Base-by-base conservation (phyloP, 2,329 filamentous ascomycete species). In the Xylariaceae sp. region DNA sequence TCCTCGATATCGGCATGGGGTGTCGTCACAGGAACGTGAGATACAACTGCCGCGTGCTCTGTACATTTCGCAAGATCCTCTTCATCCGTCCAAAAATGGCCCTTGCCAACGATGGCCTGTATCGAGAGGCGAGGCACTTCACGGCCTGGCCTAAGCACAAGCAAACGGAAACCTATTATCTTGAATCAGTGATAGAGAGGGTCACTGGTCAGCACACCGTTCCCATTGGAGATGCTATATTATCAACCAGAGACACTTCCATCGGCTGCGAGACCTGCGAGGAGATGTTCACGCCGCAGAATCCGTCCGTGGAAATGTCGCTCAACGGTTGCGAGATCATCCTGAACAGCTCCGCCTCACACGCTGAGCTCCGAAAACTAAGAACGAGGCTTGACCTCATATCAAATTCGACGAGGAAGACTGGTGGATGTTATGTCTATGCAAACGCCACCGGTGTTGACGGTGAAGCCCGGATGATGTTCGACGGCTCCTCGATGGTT, bases 181-280 rank as follows among this genome's bases (percentile, higher is more conserved):
- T 75, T 0, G 68, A 71, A 18, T 57, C 65, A 1, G 55, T 66
- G 3, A 58, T 70, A 10, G 51, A 59, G 10, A 54, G 65, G 17
- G 56, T 69, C 1, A 70, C 68, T 2, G 67, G 67, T 5, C 65
- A 70, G 47, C 55, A 53, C 1, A 69, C 66, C 1, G 71, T 72
- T 0, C 71, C 70, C 2, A 71, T 76, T 45, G 73, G 74, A 5
- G 74, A 76, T 43, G 60, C 67, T 3, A 65, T 75, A 16, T 47
- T 75, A 6, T 68, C 65, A 1, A 71, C 71, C 0, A 61, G 60
- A 2, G 73, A 75, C 42, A 75, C 70, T 1, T 66, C 66, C n/a
- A 59, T 75, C 18, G 69, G 62, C 1, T 67, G 66, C 11, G 73
- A 76, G 55, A 73, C 73, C 2, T 76, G 56, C n/a, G 56, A 58